Conservation (phyloP, 306 rosid species). For the Styphnolobium japonicum region DNA sequence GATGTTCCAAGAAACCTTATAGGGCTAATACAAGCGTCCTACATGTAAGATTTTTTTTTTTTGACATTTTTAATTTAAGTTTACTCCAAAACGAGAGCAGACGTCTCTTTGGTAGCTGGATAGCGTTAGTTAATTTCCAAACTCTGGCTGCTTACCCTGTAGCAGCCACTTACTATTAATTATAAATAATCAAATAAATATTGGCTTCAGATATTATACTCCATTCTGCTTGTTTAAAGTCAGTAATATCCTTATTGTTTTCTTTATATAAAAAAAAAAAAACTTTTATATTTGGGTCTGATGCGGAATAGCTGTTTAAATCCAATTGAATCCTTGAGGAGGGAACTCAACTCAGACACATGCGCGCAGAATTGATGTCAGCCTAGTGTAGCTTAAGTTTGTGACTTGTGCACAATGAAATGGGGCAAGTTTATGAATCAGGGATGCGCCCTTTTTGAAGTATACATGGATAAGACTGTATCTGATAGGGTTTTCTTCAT, state of each 20-base stretch:
- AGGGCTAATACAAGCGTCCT: background rate
- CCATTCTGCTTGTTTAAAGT: background rate
- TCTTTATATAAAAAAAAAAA: slow-evolving; percentile 34
- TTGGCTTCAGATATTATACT: background rate
- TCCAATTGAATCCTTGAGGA: background rate
- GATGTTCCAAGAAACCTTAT: slow-evolving; percentile 20
- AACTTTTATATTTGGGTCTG: no score
- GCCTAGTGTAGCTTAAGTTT: slow-evolving; percentile 22
- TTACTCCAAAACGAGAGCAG: background rate
- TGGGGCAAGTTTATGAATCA: background rate
- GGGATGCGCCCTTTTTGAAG: background rate
- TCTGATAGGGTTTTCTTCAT: background rate
- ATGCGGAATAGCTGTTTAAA: background rate
- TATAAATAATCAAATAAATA: background rate
- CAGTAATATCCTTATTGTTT: background rate
- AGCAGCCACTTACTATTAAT: background rate
- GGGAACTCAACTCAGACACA: slow-evolving; percentile 30
- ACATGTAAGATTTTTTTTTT: slow-evolving; percentile 40
- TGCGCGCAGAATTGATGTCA: background rate
- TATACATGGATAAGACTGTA: background rate
- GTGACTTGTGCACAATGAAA: background rate
- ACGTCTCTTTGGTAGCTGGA: background rate
- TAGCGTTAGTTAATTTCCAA: background rate
- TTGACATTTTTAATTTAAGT: background rate
- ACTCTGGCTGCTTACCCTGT: background rate